Percentiles rank a stretch among this genome's conserved stretches.
phyloP scores from a whole-genome alignment of 139 green algal species.

The Dunaliella sp. region DNA sequence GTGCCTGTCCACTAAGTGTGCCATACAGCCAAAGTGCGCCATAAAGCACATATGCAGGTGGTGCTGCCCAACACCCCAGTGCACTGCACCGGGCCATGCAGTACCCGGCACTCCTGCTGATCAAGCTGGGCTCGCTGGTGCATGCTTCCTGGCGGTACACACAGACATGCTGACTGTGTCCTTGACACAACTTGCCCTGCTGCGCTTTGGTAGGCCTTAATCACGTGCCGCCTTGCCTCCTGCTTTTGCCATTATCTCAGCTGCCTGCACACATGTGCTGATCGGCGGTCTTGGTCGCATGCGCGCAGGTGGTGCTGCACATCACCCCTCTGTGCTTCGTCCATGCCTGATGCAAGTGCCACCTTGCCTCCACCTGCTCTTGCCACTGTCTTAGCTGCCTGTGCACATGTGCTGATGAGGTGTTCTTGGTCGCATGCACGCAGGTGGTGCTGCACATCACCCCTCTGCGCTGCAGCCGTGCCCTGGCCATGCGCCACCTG shows the following conservation, averaged over 20 bases:
- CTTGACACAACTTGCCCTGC: too few species aligned
- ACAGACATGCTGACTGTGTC: too few species aligned
- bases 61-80: background rate
- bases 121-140: too few species aligned
- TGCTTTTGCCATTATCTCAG: background rate
- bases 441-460: slow-evolving; percentile 72
- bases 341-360: background rate
- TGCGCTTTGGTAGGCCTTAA: background rate
- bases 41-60: too few species aligned
- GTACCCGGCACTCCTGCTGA: too few species aligned
- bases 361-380: background rate
- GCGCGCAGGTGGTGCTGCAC: background rate
- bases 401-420: slow-evolving; percentile 11
- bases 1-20: too few species aligned
- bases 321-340: background rate
- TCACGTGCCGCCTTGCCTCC: background rate
- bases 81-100: too few species aligned
- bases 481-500: slow-evolving; percentile 77
- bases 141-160: too few species aligned
- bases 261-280: background rate
- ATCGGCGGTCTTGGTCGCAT: slow-evolving; percentile 14
- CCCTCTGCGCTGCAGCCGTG: slow-evolving; percentile 66
- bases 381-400: background rate
- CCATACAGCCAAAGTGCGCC: too few species aligned
- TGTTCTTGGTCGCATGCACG: background rate